Evolutionary conservation across 768 basidiomycete genomes (phyloP).

Genomic region (Pholiota molesta): DNA sequence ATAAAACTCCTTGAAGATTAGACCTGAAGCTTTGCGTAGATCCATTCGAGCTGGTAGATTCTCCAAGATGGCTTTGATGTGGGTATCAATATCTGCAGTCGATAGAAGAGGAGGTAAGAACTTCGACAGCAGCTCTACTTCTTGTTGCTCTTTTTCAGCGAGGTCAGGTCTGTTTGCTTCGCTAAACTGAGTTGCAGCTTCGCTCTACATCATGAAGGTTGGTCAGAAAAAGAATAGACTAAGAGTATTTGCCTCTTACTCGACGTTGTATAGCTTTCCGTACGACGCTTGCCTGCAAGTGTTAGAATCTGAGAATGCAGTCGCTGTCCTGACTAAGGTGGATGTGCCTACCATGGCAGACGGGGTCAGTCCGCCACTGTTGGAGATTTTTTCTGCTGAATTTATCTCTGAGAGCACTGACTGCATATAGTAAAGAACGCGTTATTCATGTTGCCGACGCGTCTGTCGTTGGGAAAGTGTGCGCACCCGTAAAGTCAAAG

Average conservation of each 20-base stretch:
- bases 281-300: constrained; percentile 43
- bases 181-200: constrained; percentile 58
- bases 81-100: constrained; percentile 54
- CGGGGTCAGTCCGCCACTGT: constrained; percentile 43
- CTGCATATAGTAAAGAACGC: constrained; percentile 32
- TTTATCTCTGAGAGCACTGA: constrained; percentile 73
- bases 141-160: constrained; percentile 60
- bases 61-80: constrained; percentile 47
- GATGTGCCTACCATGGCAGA: constrained; percentile 43
- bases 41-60: constrained; percentile 29
- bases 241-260: constrained; percentile 39
- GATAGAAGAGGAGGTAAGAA: constrained; percentile 66
- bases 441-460: background rate
- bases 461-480: background rate
- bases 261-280: constrained; percentile 61
- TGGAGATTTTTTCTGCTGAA: constrained; percentile 60
- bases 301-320: background rate
- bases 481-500: constrained; percentile 62
- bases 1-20: constrained; percentile 68
- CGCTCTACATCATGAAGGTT: constrained; percentile 42
- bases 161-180: constrained; percentile 66
- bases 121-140: constrained; percentile 55
- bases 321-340: too few species aligned
- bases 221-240: constrained; percentile 1
- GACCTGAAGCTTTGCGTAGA: constrained; percentile 43